A percentile compares a stretch with the other conserved stretches of the same genome.
Conservation (phyloP, 768 basidiomycete species). For the Clavaria fumosa region DNA sequence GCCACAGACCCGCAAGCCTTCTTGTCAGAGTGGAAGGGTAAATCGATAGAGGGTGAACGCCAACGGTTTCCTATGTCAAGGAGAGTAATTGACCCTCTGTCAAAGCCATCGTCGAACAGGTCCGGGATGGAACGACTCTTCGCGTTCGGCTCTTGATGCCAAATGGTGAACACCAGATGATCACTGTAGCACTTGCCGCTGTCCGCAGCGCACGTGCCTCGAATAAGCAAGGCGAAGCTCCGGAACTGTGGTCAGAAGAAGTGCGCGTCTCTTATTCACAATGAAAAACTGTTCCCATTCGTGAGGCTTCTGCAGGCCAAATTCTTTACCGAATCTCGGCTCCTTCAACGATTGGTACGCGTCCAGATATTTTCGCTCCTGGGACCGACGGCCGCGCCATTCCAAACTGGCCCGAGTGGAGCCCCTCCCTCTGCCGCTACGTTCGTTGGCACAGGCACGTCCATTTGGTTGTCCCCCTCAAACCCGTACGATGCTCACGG, state of each 20-base stretch:
- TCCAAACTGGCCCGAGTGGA: slow-evolving; percentile 40
- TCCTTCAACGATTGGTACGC: slow-evolving; percentile 65
- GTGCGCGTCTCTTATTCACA: slow-evolving; percentile 25
- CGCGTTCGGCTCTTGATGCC: slow-evolving; percentile 81
- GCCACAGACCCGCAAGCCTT: slow-evolving; percentile 81
- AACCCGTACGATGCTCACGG: background rate
- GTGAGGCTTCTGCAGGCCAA: slow-evolving; percentile 45
- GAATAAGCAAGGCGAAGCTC: slow-evolving; percentile 56
- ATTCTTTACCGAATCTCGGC: slow-evolving; percentile 83
- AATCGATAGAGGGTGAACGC: slow-evolving; percentile 62
- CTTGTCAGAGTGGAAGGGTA: slow-evolving; percentile 85
- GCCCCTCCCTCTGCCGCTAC: slow-evolving; percentile 59
- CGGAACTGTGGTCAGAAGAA: slow-evolving; percentile 84
- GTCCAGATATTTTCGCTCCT: slow-evolving; percentile 72
- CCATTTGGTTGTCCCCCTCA: slow-evolving; percentile 6
- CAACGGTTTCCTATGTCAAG: background rate
- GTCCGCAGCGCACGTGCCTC: slow-evolving; percentile 60
- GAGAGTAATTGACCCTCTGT: background rate
- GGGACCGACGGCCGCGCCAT: slow-evolving; percentile 62
- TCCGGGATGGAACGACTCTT: slow-evolving; percentile 83
- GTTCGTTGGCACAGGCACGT: slow-evolving; percentile 75
- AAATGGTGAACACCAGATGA: slow-evolving; percentile 77
- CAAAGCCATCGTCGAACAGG: slow-evolving; percentile 82
- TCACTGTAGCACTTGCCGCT: slow-evolving; percentile 75
- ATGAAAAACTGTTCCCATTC: slow-evolving; percentile 9